Conservation (phyloP, 2,329 filamentous ascomycete species). For the Sarocladium kiliense region DNA sequence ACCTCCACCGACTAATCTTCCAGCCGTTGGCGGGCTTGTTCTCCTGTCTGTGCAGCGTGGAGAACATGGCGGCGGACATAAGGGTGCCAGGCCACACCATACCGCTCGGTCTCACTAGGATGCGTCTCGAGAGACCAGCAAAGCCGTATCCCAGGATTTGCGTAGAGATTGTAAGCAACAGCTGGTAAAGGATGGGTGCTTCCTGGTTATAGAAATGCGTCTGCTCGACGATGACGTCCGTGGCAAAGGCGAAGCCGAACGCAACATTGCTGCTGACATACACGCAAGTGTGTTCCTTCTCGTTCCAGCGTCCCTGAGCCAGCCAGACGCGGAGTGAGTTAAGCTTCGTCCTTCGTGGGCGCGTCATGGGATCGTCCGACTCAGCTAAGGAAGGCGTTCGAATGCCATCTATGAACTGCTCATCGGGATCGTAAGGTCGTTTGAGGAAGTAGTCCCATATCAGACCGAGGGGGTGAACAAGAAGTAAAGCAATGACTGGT, state of each 20-base stretch:
- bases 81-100: slow-evolving; percentile 92
- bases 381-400: slow-evolving; percentile 17
- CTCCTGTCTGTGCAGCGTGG: slow-evolving; percentile 76
- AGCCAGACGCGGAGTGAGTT: slow-evolving; percentile 63
- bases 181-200: slow-evolving; percentile 69
- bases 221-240: slow-evolving; percentile 86
- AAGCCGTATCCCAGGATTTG: slow-evolving; percentile 85
- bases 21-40: slow-evolving; percentile 79
- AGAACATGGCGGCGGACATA: slow-evolving; percentile 86
- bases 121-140: slow-evolving; percentile 74
- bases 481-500: slow-evolving; percentile 78
- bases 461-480: slow-evolving; percentile 78
- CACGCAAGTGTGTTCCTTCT: slow-evolving; percentile 84
- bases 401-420: slow-evolving; percentile 47
- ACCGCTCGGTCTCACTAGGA: slow-evolving; percentile 76
- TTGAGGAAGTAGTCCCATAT: slow-evolving; percentile 73
- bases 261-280: slow-evolving; percentile 88
- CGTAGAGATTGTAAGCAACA: slow-evolving; percentile 78
- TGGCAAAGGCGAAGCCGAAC: slow-evolving; percentile 85
- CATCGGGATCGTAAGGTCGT: slow-evolving; percentile 46
- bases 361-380: slow-evolving; percentile 14
- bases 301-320: slow-evolving; percentile 76
- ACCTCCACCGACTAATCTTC: slow-evolving; percentile 76
- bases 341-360: slow-evolving; percentile 19
- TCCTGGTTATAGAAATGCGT: slow-evolving; percentile 85